phyloP scores from a whole-genome alignment of 192 early-diverging fungal species.

The Dimargaris xerosporica region DNA sequence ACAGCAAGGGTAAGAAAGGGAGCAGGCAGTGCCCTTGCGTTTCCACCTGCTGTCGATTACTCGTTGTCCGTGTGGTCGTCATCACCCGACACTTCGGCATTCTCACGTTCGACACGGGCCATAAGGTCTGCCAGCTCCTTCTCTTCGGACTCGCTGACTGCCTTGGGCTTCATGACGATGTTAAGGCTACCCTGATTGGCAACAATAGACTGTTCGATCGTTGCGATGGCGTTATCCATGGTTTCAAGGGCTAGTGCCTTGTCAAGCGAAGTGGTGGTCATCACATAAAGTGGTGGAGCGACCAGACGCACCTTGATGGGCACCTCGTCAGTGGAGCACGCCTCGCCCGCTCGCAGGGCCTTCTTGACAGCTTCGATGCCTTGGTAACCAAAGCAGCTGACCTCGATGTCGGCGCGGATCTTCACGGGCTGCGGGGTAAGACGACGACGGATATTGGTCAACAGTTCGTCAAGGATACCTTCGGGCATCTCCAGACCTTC shows the following conservation, averaged over 20 bases:
- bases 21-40: no score
- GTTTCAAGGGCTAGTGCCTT: slow-evolving; percentile 69
- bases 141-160: slow-evolving; percentile 85
- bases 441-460: slow-evolving; percentile 72
- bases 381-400: slow-evolving; percentile 84
- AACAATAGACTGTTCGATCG: slow-evolving; percentile 65
- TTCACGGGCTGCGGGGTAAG: slow-evolving; percentile 92
- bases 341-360: slow-evolving; percentile 78
- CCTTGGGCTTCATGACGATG: slow-evolving; percentile 83
- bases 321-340: slow-evolving; percentile 54
- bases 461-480: slow-evolving; percentile 52
- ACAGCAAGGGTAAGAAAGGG: no score
- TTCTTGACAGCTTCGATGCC: slow-evolving; percentile 92
- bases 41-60: slow-evolving; percentile 3
- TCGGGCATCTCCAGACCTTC: slow-evolving; percentile 53
- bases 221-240: slow-evolving; percentile 76
- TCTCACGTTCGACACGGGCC: slow-evolving; percentile 79
- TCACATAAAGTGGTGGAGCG: slow-evolving; percentile 88
- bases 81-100: slow-evolving; percentile 84
- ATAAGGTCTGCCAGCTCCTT: slow-evolving; percentile 80
- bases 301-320: slow-evolving; percentile 78
- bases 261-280: slow-evolving; percentile 72
- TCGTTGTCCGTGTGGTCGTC: slow-evolving; percentile 66
- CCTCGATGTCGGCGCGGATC: slow-evolving; percentile 90
- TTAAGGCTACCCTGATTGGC: slow-evolving; percentile 53